Percentiles rank a stretch among this genome's conserved stretches.
Conservation (phyloP, 2,329 filamentous ascomycete genomes). For the Sarocladium kiliense region DNA sequence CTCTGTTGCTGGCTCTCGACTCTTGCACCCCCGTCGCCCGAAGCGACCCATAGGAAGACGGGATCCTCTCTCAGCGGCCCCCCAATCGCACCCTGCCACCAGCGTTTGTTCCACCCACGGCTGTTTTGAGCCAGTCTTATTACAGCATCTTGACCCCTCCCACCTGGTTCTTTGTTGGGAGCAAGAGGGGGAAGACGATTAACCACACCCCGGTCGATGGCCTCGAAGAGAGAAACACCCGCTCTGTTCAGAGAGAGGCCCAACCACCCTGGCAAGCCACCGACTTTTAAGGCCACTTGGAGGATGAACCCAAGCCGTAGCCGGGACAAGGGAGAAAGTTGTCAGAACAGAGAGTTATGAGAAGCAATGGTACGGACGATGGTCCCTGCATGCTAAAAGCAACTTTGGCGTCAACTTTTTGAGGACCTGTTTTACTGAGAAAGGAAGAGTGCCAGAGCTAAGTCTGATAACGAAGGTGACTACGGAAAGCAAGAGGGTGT, state of each 20-base stretch:
- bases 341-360: neutral
- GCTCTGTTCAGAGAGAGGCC: neutral
- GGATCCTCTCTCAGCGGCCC: constrained; percentile 1
- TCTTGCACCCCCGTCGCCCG: neutral
- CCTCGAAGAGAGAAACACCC: constrained; percentile 3
- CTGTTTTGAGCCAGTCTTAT: neutral
- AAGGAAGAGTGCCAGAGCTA: neutral
- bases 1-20: constrained; percentile 1
- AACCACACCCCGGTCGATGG: constrained; percentile 2
- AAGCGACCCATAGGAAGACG: constrained; percentile 1
- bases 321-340: neutral
- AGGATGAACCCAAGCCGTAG: neutral
- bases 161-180: neutral
- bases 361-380: neutral
- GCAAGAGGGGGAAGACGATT: neutral
- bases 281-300: neutral
- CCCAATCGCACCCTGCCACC: neutral
- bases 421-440: neutral
- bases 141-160: neutral
- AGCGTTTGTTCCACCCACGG: constrained; percentile 3
- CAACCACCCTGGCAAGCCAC: constrained; percentile 8
- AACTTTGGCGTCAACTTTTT: neutral
- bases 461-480: constrained; percentile 4
- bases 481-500: neutral
- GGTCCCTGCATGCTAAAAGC: constrained; percentile 3